Evolutionary conservation across 345 rosid species (phyloP).

Genomic region (Triadica sebifera): DNA sequence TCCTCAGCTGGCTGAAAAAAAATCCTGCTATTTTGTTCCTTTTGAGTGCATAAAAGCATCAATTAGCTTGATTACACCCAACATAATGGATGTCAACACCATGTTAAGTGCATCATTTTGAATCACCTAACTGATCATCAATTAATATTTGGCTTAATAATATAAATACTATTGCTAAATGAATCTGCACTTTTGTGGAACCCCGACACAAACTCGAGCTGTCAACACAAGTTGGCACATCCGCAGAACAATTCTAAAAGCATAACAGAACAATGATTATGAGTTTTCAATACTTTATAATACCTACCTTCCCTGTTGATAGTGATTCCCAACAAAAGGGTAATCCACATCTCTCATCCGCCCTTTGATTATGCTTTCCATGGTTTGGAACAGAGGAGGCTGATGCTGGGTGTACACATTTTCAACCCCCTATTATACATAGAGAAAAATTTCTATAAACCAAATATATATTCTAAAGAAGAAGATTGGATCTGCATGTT

Average conservation of each 20-base stretch:
- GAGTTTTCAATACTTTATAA: neutral
- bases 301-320: conserved; percentile 91
- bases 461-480: neutral
- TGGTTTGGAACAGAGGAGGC: conserved; percentile 89
- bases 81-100: neutral
- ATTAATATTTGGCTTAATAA: neutral
- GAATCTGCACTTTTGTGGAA: neutral
- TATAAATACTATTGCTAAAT: neutral
- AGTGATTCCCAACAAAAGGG: conserved; percentile 92
- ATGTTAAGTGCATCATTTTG: neutral
- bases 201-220: neutral
- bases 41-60: no score
- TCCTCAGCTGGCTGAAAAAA: no score
- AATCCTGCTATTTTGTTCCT: no score
- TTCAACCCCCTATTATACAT: conserved; percentile 70
- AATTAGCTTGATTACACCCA: no score
- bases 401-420: conserved; percentile 98
- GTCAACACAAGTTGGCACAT: neutral
- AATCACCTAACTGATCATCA: neutral
- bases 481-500: neutral
- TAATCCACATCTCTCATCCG: conserved; percentile 90
- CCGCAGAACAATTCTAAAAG: conserved; percentile 1
- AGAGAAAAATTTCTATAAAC: neutral
- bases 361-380: conserved; percentile 91
- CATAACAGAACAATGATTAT: neutral